These are phyloP conservation scores for Pythium vanterpoolii DNA, from an alignment of 352 stramenopile genomes.

Conservation along the genomic window DNA sequence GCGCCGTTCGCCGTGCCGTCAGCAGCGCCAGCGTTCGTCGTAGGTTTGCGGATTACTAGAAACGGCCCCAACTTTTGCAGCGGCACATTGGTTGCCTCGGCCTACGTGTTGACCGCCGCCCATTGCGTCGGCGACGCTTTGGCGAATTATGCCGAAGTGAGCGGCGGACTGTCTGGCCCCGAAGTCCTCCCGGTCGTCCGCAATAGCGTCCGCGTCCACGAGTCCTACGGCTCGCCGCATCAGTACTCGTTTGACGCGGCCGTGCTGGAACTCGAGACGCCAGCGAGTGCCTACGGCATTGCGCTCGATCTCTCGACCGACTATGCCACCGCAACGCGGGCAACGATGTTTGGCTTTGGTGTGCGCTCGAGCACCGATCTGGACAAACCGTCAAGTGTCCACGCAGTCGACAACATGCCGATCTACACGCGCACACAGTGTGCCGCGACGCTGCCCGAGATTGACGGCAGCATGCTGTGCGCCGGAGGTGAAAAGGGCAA, in stretches of 20 bases:
- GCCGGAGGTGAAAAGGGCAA: conserved; percentile 24
- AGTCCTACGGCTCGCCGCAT: conserved; percentile 18
- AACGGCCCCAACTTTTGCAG: conserved; percentile 38
- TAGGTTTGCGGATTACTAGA: conserved; percentile 23
- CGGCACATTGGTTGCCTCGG: conserved; percentile 33
- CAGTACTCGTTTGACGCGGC: conserved; percentile 35
- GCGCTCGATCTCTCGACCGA: conserved; percentile 24
- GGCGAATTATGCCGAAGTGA: conserved; percentile 26
- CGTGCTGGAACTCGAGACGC: conserved; percentile 25
- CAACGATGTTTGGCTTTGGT: conserved; percentile 32
- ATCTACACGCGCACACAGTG: conserved; percentile 25
- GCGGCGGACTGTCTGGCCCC: conserved; percentile 10
- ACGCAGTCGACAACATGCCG: conserved; percentile 18
- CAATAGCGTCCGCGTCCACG: conserved; percentile 23
- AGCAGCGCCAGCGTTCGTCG: conserved; percentile 13
- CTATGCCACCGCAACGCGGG: conserved; percentile 18
- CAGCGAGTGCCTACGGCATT: conserved; percentile 23
- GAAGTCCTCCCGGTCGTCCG: conserved; percentile 24
- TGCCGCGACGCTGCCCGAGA: conserved; percentile 19
- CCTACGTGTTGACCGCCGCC: conserved; percentile 38
- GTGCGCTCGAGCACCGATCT: conserved; percentile 8
- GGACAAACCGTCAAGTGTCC: conserved; percentile 16
- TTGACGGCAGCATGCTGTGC: conserved; percentile 37
- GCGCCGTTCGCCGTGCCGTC: not conserved
- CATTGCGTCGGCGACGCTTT: conserved; percentile 34